Evolutionary conservation across 129 eudicot species (phyloP).

Genomic region (Smallanthus sonchifolius): DNA sequence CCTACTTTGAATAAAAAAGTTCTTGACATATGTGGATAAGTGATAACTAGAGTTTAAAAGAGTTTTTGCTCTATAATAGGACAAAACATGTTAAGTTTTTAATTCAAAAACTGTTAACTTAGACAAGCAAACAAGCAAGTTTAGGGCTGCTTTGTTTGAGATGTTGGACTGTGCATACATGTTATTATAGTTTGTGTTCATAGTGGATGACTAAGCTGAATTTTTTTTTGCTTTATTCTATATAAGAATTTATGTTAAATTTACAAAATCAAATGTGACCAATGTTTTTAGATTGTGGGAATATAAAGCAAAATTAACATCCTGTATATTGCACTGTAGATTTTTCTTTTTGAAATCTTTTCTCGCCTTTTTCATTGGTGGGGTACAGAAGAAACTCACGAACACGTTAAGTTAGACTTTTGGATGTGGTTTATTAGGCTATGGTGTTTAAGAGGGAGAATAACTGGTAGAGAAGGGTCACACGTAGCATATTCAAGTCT

Average conservation of each 20-base stretch:
- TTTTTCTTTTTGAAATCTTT: neutral
- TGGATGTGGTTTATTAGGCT: neutral
- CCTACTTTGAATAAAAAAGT: conserved; percentile 21
- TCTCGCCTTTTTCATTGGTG: neutral
- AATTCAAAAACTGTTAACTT: neutral
- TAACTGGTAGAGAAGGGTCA: neutral
- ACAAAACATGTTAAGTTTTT: conserved; percentile 8
- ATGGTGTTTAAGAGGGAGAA: neutral
- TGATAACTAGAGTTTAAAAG: conserved; percentile 11
- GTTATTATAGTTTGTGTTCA: neutral
- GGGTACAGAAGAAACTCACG: neutral
- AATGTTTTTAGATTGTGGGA: neutral
- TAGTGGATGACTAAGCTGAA: neutral
- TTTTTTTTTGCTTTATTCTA: neutral
- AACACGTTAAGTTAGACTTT: neutral
- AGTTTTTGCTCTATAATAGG: conserved; percentile 2
- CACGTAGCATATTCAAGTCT: neutral
- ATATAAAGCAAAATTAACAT: neutral
- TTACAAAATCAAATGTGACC: neutral
- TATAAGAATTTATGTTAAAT: neutral
- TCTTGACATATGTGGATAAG: conserved; percentile 22
- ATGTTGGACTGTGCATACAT: neutral
- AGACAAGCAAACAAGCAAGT: conserved; percentile 2
- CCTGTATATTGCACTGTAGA: neutral
- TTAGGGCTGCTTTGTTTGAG: neutral